These are phyloP conservation scores for Fraxinus sp. DNA, from an alignment of 305 asterid species.

Conservation along the genomic window DNA sequence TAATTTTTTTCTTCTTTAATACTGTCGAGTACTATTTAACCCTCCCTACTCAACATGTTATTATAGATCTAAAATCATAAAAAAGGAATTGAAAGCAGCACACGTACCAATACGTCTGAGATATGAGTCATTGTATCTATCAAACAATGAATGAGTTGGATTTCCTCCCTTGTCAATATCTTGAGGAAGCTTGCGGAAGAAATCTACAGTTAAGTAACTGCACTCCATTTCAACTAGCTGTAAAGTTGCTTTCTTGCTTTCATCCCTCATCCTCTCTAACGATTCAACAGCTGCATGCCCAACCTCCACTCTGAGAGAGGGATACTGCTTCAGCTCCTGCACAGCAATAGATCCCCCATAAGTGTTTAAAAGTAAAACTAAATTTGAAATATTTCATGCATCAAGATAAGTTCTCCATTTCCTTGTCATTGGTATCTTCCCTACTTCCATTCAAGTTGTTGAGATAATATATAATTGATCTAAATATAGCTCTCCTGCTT, in stretches of 20 bases:
- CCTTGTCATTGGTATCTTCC: not conserved
- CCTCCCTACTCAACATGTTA: not conserved
- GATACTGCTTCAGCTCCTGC: constrained; percentile 96
- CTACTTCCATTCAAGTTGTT: not conserved
- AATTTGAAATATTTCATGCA: not conserved
- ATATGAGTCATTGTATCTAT: constrained; percentile 87
- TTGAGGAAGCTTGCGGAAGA: constrained; percentile 99
- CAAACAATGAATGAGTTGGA: constrained; percentile 93
- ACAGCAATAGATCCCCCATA: constrained; percentile 9
- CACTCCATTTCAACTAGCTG: constrained; percentile 98
- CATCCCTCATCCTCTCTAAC: constrained; percentile 89
- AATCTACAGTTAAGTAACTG: constrained; percentile 90
- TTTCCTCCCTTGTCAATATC: constrained; percentile 99
- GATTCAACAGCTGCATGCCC: constrained; percentile 81
- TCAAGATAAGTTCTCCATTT: not conserved
- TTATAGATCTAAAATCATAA: not conserved
- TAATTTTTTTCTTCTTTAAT: not conserved
- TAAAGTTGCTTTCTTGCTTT: constrained; percentile 88
- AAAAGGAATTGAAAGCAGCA: not conserved
- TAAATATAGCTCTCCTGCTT: not conserved
- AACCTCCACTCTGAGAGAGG: constrained; percentile 86
- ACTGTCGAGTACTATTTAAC: not conserved
- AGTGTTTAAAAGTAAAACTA: not conserved
- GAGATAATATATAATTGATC: not conserved
- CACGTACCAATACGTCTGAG: constrained; percentile 84